Evolutionary conservation across 2,329 filamentous ascomycete species (phyloP), one percentile per base, ranked within the genome.

Genomic region (Colletotrichum coccodes): DNA sequence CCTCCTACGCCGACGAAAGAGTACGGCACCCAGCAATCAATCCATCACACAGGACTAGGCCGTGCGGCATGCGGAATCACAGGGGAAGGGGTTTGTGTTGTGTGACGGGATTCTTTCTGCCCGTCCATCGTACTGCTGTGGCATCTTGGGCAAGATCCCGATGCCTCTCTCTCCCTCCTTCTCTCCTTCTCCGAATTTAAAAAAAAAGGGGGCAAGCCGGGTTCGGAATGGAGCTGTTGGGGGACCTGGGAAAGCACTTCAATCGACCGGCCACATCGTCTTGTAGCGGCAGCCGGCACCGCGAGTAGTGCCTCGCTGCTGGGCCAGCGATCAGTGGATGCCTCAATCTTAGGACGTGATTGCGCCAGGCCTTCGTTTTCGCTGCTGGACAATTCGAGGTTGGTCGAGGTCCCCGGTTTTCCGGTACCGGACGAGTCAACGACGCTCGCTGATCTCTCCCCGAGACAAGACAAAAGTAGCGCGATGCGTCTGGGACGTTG

Each of bases 271-370:
- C 42, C 28, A 21, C 28, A 34, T 26, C n/a, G 23, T 18, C 14
- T 32, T 26, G 28, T 16, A 16, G 56, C 26, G 38, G 40, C 40
- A 30, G 54, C 28, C 40, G 26, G 40, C 28, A 23, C 16, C 40
- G 54, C 40, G n/a, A 21, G 26, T 34, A 32, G 26, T 47, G 56
- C 38, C 28, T 47, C 16, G 14, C 36, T 23, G 54, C 34, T 40
- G 40, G 30, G 47, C 28, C 57, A 62, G 58, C 64, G 58, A 66
- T 66, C 64, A 66, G 64, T 66, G 64, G 64, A 62, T 56, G 61
- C 42, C 7, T 36, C 61, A 68, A 65, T 64, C n/a, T 66, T 28
- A 44, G 11, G 42, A 9, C 30, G 49, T 57, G 57, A 64, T 64
- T 64, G 42, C 40, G 23, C 47, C 49, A 62, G 32, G 47, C 28